A percentile compares a stretch with the other conserved stretches of the same genome.
Evolutionary conservation across 306 rosid genomes (phyloP).

Genomic region (Rosa persica): DNA sequence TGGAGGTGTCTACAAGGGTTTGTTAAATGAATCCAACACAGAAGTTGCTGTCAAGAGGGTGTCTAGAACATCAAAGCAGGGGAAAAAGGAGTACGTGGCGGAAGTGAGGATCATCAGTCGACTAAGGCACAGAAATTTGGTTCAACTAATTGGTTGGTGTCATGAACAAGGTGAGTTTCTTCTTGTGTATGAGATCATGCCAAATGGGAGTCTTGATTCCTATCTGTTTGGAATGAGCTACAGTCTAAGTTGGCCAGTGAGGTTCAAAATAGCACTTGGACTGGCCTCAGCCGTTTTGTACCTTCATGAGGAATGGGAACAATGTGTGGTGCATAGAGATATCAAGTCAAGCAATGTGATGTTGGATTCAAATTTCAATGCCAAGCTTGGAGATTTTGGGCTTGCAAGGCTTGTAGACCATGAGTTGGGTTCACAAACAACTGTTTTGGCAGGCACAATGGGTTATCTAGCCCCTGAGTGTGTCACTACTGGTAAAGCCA

Average conservation of each 20-base stretch:
- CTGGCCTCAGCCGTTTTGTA: constrained; percentile 63
- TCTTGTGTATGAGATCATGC: constrained; percentile 68
- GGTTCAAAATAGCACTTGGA: constrained; percentile 63
- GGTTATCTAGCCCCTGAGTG: constrained; percentile 78
- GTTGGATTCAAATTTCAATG: constrained; percentile 65
- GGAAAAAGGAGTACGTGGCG: constrained; percentile 64
- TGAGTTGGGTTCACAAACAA: constrained; percentile 68
- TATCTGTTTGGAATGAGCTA: constrained; percentile 51
- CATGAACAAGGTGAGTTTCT: constrained; percentile 66
- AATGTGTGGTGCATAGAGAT: constrained; percentile 79
- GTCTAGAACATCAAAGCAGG: constrained; percentile 71
- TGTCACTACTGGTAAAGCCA: constrained; percentile 65
- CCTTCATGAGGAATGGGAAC: constrained; percentile 86
- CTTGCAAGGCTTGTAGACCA: constrained; percentile 74
- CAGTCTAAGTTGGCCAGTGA: constrained; percentile 45
- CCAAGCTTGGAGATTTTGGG: constrained; percentile 80
- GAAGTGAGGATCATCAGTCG: constrained; percentile 71
- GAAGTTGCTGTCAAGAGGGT: constrained; percentile 71
- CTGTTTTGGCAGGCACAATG: constrained; percentile 71
- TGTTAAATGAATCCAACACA: constrained; percentile 31
- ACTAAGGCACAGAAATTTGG: constrained; percentile 67
- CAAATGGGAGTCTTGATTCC: constrained; percentile 80
- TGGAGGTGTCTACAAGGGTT: constrained; percentile 70
- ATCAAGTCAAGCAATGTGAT: constrained; percentile 73
- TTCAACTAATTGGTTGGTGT: constrained; percentile 82